Base-by-base conservation (phyloP, 768 basidiomycete genomes). In the Russula earlei region DNA sequence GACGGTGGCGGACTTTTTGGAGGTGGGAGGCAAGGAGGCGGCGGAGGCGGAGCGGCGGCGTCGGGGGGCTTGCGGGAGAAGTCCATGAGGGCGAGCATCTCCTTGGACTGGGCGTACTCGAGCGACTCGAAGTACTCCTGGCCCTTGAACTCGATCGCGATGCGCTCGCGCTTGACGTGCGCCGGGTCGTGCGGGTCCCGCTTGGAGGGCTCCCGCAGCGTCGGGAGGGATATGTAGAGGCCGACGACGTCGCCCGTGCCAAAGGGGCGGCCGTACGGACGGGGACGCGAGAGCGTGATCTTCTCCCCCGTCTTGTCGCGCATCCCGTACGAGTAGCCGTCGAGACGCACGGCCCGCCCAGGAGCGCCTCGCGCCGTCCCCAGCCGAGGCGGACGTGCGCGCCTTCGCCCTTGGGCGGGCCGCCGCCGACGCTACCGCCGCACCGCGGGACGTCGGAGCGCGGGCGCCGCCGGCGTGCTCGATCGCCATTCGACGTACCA, bases 401-500 rank as follows among this genome's bases (percentile, higher is more conserved):
- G 24, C 85, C 89, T 66, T 86, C 82, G 19, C 37, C 37, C 9
- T 38, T 40, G 22, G 48, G 53, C 0, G 43, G 68, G 64, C 73
- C 70, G 47, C 73, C 70, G 45, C n/a, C n/a, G n/a, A n/a, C n/a
- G n/a, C n/a, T n/a, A n/a, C n/a, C n/a, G n/a, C n/a, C n/a, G n/a
- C n/a, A n/a, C n/a, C n/a, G n/a, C n/a, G 75, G 71, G 60, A 73
- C 72, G 2, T 81, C 83, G 22, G 70, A 65, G 66, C 66, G 55
- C 70, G 73, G 52, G 83, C 84, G 1, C 84, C 87, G 2, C 87
- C 87, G 0, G 87, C 85, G 41, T 80, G 77, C 20, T 85, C 72
- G 61, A 98, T 76, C 66, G 80, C 81, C 45, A 95, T 73, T 99
- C 96, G 77, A 93, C 82, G 68, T 93, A 98, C 92, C 92, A 98